Percentiles rank a stretch among this genome's conserved stretches.
Evolutionary conservation across 495 filamentous ascomycete species (phyloP).

Genomic region (Cercophora scortea): DNA sequence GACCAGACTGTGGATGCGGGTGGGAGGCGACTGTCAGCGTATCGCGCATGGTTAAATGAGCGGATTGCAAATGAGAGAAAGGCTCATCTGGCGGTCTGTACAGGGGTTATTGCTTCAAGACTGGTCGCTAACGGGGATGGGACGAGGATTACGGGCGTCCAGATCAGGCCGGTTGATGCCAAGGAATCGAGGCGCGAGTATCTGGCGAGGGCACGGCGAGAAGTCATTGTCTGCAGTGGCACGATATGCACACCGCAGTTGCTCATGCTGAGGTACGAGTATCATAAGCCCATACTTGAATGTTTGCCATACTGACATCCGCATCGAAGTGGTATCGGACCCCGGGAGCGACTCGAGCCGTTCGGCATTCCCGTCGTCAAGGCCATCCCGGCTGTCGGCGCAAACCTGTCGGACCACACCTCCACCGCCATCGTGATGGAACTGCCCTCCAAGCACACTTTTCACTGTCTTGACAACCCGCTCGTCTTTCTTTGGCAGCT

Average conservation of each 20-base stretch:
- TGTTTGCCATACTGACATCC: neutral
- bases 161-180: neutral
- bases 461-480: constrained; percentile 9
- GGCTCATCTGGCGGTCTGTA: constrained; percentile 12
- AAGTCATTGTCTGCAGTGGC: constrained; percentile 19
- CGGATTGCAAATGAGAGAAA: constrained; percentile 5
- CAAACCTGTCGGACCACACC: constrained; percentile 15
- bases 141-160: constrained; percentile 8
- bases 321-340: constrained; percentile 18
- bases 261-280: constrained; percentile 15
- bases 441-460: constrained; percentile 13
- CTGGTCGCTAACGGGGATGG: constrained; percentile 6
- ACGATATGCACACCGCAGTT: constrained; percentile 15
- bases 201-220: constrained; percentile 11
- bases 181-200: neutral
- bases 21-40: constrained; percentile 13
- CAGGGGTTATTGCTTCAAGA: constrained; percentile 14
- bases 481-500: constrained; percentile 10
- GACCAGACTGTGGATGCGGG: constrained; percentile 13
- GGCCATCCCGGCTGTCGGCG: constrained; percentile 14
- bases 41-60: constrained; percentile 11
- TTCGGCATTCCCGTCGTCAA: constrained; percentile 58
- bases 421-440: constrained; percentile 15
- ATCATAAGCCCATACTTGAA: neutral
- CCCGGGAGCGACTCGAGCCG: constrained; percentile 30